Evolutionary conservation across 163 green algal species (phyloP), one percentile per base, ranked within the genome.

Genomic region (Coccomyxa subellipsoidea): DNA sequence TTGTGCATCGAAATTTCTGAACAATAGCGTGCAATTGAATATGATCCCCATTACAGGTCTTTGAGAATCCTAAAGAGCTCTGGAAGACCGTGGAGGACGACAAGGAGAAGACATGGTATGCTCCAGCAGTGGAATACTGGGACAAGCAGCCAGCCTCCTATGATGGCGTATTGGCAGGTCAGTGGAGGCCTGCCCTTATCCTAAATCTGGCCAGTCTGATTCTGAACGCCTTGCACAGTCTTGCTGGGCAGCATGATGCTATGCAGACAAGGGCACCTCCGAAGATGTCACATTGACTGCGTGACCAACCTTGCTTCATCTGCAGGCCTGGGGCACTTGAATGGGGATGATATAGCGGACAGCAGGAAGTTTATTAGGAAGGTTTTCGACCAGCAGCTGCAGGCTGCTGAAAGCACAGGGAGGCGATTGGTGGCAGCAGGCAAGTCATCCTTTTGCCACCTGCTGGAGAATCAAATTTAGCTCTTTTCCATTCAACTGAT

Each of bases 131-230:
- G 31, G 77, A 88, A 0, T 97, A 98, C 84, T 97, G 94, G 94
- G 92, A 96, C 83, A 47, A 84, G 38, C 92, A 96, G 86, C 91
- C 94, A 73, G 90, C 93, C 0, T 91, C 84, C 8, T 93, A 95
- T 77, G 83, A 98, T 53, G 94, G 94, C 0, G 94, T 98, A 38
- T 86, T 98, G 78, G 95, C 94, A 7, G 95, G 94, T 7, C 5
- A 59, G 47, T 59, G 21, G n/a, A n/a, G n/a, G n/a, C n/a, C n/a
- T n/a, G n/a, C n/a, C n/a, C n/a, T n/a, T n/a, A n/a, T n/a, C n/a
- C n/a, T n/a, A n/a, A n/a, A n/a, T n/a, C n/a, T n/a, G n/a, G n/a
- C n/a, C n/a, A n/a, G n/a, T n/a, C n/a, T n/a, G n/a, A n/a, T n/a
- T n/a, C n/a, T n/a, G n/a, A n/a, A n/a, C n/a, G n/a, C n/a, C n/a